Evolutionary conservation across 2,329 filamentous ascomycete species (phyloP).

Genomic region (Fusarium foetens): DNA sequence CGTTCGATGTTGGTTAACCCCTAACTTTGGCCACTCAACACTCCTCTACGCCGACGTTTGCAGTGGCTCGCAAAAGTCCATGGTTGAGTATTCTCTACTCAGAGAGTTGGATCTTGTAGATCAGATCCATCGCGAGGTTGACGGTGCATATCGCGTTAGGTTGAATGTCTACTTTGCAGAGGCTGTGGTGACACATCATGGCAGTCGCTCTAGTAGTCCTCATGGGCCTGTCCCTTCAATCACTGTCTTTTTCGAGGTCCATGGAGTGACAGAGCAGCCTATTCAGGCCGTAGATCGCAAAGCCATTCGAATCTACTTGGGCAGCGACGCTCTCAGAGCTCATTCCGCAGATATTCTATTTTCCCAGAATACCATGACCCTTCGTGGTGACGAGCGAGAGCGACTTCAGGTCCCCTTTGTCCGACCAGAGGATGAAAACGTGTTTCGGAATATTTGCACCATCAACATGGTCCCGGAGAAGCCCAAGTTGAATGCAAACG

Average conservation of each 20-base stretch:
- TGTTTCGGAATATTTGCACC: slow-evolving; percentile 82
- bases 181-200: slow-evolving; percentile 81
- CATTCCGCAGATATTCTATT: slow-evolving; percentile 93
- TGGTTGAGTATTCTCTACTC: slow-evolving; percentile 79
- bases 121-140: slow-evolving; percentile 71
- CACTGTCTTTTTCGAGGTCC: slow-evolving; percentile 80
- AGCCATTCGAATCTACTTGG: slow-evolving; percentile 85
- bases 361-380: slow-evolving; percentile 87
- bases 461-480: slow-evolving; percentile 64
- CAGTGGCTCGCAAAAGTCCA: slow-evolving; percentile 88
- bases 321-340: slow-evolving; percentile 85
- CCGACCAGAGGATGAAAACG: slow-evolving; percentile 84
- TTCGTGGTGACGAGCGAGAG: slow-evolving; percentile 87
- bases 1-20: slow-evolving; percentile 93
- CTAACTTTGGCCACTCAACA: slow-evolving; percentile 87
- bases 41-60: slow-evolving; percentile 93
- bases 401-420: slow-evolving; percentile 93
- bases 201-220: slow-evolving; percentile 76
- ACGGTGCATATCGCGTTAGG: slow-evolving; percentile 75
- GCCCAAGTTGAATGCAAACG: slow-evolving; percentile 67
- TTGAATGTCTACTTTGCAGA: slow-evolving; percentile 90
- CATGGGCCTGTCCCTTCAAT: slow-evolving; percentile 79
- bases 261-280: slow-evolving; percentile 63
- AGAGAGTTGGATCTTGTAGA: slow-evolving; percentile 77
- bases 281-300: slow-evolving; percentile 55